A percentile compares a stretch with the other conserved stretches of the same genome.
These are phyloP conservation scores for Ustilago xerochloae DNA, from an alignment of 1,284 basidiomycete genomes.

Conservation along the genomic window DNA sequence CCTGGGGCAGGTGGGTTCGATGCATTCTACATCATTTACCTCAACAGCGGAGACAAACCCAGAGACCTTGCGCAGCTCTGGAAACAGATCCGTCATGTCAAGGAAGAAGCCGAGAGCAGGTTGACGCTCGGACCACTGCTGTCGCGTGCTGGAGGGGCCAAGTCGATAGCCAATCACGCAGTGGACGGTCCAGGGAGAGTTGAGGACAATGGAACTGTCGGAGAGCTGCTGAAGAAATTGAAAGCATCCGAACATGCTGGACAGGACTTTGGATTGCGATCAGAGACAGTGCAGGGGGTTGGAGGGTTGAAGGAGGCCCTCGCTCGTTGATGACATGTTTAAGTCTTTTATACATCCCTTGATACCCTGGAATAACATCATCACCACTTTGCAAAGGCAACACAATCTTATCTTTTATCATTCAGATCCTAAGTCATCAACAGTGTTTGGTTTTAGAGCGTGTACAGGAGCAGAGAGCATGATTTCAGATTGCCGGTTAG, in stretches of 20 bases:
- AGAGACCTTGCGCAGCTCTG: conserved; percentile 41
- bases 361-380: conserved; percentile 15
- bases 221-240: conserved; percentile 71
- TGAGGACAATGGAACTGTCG: conserved; percentile 17
- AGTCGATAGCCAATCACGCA: conserved; percentile 1
- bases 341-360: neutral
- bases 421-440: no score
- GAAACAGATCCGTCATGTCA: conserved; percentile 33
- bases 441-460: no score
- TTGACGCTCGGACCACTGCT: conserved; percentile 39
- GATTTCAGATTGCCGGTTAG: no score
- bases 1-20: conserved; percentile 98
- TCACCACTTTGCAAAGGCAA: neutral
- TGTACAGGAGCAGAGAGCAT: no score
- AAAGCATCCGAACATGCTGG: conserved; percentile 62
- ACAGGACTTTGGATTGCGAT: conserved; percentile 73
- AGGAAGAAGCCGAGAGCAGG: conserved; percentile 31
- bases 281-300: conserved; percentile 76
- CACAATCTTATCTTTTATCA: no score
- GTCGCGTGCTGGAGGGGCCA: conserved; percentile 35
- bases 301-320: conserved; percentile 74
- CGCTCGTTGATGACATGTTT: neutral
- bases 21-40: conserved; percentile 85
- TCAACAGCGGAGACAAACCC: conserved; percentile 23
- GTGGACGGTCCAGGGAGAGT: neutral